A percentile compares a stretch with the other conserved stretches of the same genome.
Conservation (phyloP, 345 rosid genomes). For the Lepidium africanum region DNA sequence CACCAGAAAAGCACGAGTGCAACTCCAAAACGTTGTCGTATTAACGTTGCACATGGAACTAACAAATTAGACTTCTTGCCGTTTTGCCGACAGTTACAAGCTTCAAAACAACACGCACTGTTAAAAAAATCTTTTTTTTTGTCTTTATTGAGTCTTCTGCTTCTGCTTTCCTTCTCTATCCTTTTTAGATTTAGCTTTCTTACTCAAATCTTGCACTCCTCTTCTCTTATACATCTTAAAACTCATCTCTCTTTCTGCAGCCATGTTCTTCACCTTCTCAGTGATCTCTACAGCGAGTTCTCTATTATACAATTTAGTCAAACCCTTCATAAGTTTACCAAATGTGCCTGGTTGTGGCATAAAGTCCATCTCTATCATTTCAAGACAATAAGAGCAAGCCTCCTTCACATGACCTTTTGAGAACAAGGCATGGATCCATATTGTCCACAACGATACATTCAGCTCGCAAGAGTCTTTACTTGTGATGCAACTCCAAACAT, state of each 20-base stretch:
- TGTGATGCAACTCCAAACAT: constrained; percentile 66
- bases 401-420: constrained; percentile 75
- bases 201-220: constrained; percentile 68
- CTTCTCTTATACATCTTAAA: constrained; percentile 91
- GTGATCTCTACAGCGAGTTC: constrained; percentile 80
- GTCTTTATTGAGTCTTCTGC: constrained; percentile 34
- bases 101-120: constrained; percentile 6
- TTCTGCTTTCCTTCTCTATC: constrained; percentile 59
- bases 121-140: neutral
- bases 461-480: constrained; percentile 58
- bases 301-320: constrained; percentile 67
- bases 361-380: constrained; percentile 80
- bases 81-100: constrained; percentile 16
- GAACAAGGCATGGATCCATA: constrained; percentile 90
- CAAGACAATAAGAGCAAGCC: constrained; percentile 81
- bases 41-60: neutral
- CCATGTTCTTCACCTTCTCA: constrained; percentile 88
- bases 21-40: constrained; percentile 4
- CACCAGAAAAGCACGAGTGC: neutral
- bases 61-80: constrained; percentile 4
- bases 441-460: constrained; percentile 72
- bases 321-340: constrained; percentile 78
- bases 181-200: constrained; percentile 45
- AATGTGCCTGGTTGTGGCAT: constrained; percentile 90
- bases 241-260: constrained; percentile 64